phyloP scores from a whole-genome alignment of 257 asterid genomes.

The Penstemon davidsonii region DNA sequence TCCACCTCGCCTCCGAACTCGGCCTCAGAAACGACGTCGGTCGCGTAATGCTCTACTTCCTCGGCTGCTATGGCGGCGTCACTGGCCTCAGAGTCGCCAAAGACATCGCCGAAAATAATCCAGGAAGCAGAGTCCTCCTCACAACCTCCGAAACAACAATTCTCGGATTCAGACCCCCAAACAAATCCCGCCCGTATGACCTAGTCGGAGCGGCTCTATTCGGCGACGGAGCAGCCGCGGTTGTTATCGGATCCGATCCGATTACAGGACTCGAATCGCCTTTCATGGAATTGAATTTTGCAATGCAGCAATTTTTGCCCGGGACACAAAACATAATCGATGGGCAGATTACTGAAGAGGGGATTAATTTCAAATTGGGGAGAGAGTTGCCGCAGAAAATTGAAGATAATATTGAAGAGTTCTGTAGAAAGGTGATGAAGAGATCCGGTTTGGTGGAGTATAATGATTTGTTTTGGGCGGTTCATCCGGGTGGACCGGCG shows the following conservation, averaged over 20 bases:
- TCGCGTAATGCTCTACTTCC: constrained; percentile 82
- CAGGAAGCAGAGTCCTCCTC: constrained; percentile 78
- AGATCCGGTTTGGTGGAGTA: constrained; percentile 40
- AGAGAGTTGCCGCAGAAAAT: constrained; percentile 80
- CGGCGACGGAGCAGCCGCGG: constrained; percentile 92
- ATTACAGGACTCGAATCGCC: constrained; percentile 47
- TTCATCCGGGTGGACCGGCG: constrained; percentile 96
- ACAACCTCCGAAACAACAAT: constrained; percentile 88
- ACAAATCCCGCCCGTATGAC: constrained; percentile 71
- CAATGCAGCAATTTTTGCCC: constrained; percentile 78
- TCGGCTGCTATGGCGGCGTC: constrained; percentile 94
- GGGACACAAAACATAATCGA: constrained; percentile 63
- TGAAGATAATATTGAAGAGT: constrained; percentile 74
- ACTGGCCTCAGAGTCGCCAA: constrained; percentile 91
- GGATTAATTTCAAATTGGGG: constrained; percentile 76
- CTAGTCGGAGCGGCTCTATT: constrained; percentile 91
- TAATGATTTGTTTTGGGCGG: constrained; percentile 90
- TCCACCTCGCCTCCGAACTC: constrained; percentile 67
- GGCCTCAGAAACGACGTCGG: constrained; percentile 64
- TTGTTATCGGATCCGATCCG: constrained; percentile 63
- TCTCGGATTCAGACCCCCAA: constrained; percentile 87
- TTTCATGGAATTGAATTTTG: constrained; percentile 62
- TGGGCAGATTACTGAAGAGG: constrained; percentile 79
- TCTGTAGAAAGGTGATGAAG: constrained; percentile 59
- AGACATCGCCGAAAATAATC: constrained; percentile 92